phyloP scores from a whole-genome alignment of 345 rosid genomes.

The Arabidopsis arenosa region DNA sequence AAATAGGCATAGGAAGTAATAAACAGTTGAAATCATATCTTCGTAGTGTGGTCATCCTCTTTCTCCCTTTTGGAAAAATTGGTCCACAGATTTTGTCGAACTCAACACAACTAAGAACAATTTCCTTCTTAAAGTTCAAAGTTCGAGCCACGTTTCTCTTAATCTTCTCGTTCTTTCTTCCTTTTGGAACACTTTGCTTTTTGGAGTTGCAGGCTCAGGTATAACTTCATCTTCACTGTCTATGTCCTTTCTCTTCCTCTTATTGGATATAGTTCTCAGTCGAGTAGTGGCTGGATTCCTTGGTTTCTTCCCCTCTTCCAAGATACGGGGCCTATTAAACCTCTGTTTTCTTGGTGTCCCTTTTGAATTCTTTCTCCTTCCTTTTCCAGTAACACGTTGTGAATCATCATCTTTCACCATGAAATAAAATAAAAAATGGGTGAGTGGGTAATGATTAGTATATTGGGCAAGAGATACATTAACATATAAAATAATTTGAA shows the following conservation, averaged over 20 bases:
- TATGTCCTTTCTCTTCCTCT: conserved; percentile 10
- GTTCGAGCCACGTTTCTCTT: conserved; percentile 9
- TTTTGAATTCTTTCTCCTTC: background rate
- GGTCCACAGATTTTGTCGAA: background rate
- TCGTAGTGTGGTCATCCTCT: background rate
- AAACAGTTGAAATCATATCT: conserved; percentile 14
- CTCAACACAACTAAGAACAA: conserved; percentile 7
- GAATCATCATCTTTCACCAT: conserved; percentile 20
- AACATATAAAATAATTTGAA: background rate
- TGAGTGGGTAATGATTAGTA: no score
- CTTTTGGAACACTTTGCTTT: conserved; percentile 24
- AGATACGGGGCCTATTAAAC: conserved; percentile 29
- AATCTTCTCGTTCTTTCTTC: conserved; percentile 2
- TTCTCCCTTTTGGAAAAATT: conserved; percentile 19
- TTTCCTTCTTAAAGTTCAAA: background rate
- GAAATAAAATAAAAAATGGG: background rate
- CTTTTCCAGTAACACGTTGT: background rate
- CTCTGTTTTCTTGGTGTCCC: background rate
- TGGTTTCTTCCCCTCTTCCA: conserved; percentile 30
- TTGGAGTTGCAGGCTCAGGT: conserved; percentile 24
- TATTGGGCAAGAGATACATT: no score
- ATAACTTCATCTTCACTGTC: background rate
- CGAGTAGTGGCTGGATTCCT: conserved; percentile 1
- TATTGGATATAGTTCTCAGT: conserved; percentile 21
- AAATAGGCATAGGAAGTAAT: background rate